Evolutionary conservation across 2,329 filamentous ascomycete genomes (phyloP).

Genomic region (Monilinia aucupariae): DNA sequence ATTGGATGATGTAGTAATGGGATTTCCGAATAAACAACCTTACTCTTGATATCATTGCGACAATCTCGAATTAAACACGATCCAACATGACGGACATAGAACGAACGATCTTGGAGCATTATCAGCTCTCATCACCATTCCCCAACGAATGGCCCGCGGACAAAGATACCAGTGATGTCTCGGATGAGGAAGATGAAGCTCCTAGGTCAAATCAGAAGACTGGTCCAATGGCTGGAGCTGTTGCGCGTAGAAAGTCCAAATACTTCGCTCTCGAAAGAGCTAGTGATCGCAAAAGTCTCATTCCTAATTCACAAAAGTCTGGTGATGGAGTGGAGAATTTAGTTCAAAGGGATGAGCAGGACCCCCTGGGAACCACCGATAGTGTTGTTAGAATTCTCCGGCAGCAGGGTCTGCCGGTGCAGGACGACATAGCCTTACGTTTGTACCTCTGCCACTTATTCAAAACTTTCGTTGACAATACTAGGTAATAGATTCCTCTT

Average conservation of each 20-base stretch:
- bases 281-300: constrained; percentile 58
- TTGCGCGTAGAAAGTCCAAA: constrained; percentile 62
- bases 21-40: not conserved
- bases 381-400: constrained; percentile 80
- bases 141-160: constrained; percentile 83
- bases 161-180: constrained; percentile 65
- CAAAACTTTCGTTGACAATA: constrained; percentile 22
- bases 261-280: constrained; percentile 80
- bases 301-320: constrained; percentile 63
- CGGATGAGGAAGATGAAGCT: constrained; percentile 47
- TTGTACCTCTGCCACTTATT: constrained; percentile 37
- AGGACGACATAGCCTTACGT: constrained; percentile 77
- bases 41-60: not conserved
- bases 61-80: constrained; percentile 3
- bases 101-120: constrained; percentile 77
- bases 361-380: constrained; percentile 81
- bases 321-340: constrained; percentile 67
- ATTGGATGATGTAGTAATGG: not conserved
- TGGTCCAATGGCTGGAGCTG: constrained; percentile 26
- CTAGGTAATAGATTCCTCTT: constrained; percentile 86
- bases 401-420: constrained; percentile 69
- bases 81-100: constrained; percentile 63
- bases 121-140: constrained; percentile 73
- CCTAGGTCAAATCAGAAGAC: constrained; percentile 27
- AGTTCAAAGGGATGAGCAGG: constrained; percentile 85